Evolutionary conservation across 345 rosid species (phyloP), one percentile per base, ranked within the genome.

Genomic region (Cardamine chenopodiifolia): DNA sequence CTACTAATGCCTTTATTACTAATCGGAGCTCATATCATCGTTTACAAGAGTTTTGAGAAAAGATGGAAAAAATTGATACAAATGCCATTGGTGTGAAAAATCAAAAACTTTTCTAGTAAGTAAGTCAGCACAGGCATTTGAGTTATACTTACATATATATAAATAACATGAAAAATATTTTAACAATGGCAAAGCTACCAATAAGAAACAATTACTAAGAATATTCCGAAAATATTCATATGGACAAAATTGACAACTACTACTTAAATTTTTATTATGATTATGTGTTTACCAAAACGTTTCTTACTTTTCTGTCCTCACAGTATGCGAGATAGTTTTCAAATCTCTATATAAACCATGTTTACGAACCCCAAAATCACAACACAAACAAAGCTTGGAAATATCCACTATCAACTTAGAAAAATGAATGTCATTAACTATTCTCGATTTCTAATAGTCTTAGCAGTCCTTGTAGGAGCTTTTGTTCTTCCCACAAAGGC

Each of bases 381-480:
- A 63, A 26, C 64, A 29, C 13, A 73, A 20, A 20, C n/a, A 70
- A 48, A 71, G 49, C 48, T 47, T 56, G 15, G 7, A 56, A 17
- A 56, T 15, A 72, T n/a, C 61, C 1, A 14, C 8, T 13, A 18
- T 39, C 34, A 47, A 62, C 14, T 26, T 2, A 17, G 6, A 44
- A 56, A 65, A 75, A 59, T 67, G 73, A 68, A 50, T 39, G 1
- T 22, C 20, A 31, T 1, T n/a, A 8, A 11, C 48, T 40, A 11
- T 50, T 59, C 11, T 67, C 53, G 48, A n/a, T 11, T 75, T 60
- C 6, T 68, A 13, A 17, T 61, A 11, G 26, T 68, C 6, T 52
- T 68, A 14, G 63, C 15, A 39, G 63, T 56, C 4, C 57, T 75
- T 60, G 48, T 50, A 29, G 79, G 68, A 39, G 32, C 62, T 67